Conservation (phyloP, 305 asterid genomes). For the Fraxinus nigra region DNA sequence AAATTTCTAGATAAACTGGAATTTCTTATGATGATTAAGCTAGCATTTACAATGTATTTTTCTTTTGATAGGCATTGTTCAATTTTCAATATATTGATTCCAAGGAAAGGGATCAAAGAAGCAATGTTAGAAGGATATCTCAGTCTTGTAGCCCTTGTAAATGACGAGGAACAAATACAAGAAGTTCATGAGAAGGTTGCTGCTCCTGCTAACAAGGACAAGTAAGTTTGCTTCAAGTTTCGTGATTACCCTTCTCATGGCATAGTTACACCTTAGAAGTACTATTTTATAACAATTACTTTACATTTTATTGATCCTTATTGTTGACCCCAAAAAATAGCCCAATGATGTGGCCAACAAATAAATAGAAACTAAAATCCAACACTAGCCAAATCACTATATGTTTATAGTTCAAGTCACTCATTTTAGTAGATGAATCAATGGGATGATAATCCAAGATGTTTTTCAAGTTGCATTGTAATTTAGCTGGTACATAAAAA, state of each 20-base stretch:
- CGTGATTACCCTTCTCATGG: constrained; percentile 19
- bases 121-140: constrained; percentile 84
- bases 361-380: no score
- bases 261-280: background rate
- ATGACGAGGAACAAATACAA: constrained; percentile 91
- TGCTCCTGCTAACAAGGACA: constrained; percentile 68
- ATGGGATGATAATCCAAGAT: no score
- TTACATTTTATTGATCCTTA: background rate
- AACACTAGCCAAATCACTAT: no score
- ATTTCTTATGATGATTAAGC: background rate
- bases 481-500: no score
- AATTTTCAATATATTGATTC: constrained; percentile 94
- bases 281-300: background rate
- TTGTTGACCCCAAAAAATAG: no score
- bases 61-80: constrained; percentile 64
- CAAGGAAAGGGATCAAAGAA: constrained; percentile 87
- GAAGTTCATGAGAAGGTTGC: constrained; percentile 78
- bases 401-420: no score
- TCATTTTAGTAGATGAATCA: no score
- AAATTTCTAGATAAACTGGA: background rate
- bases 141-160: constrained; percentile 88
- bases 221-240: constrained; percentile 47
- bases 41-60: constrained; percentile 18
- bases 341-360: no score
- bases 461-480: no score